Base-by-base conservation (phyloP, 805 yeast genomes). In the Candida ovalis region DNA sequence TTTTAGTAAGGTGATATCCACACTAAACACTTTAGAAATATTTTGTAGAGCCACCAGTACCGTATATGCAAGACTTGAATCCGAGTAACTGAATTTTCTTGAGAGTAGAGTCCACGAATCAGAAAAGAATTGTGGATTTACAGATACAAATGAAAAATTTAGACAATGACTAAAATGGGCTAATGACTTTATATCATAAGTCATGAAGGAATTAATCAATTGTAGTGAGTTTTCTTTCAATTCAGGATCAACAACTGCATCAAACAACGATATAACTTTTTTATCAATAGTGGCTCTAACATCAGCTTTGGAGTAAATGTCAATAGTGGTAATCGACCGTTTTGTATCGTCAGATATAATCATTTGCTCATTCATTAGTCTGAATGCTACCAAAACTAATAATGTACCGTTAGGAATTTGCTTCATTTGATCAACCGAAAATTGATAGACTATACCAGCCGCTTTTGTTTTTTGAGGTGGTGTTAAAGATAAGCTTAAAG, bases 381-480 rank as follows among this genome's bases (percentile, higher is more conserved):
- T 52, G 44, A 62, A 51, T 6, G 62, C 67, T 33, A 62, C 53
- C 18, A 52, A 44, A 8, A 59, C 61, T 19, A 67, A 47, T 10
- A 63, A 45, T 3, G 45, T 33, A 10, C 68, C 67, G 44, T 56
- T 58, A 30, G 52, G 51, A 1, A 58, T 54, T 23, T 56, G 46
- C 8, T 51, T 42, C 23, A 60, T 48, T 44, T 51, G 55, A 43
- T 72, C 73, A 28, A 80, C 64, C 44, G 81, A 70, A 53, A 70
- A 74, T 42, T 73, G 69, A 10, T 82, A 76, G 4, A 80, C 62
- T 44, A 76, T 76, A 40, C 80, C 76, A 2, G 76, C 75, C 44
- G 80, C 72, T 38, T 78, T 79, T 33, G 78, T 78, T 44, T 69
- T 69, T 50, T 80, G 82, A 0, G 84, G 64, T 1, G 70, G 69